Evolutionary conservation across 257 asterid genomes (phyloP).

Genomic region (Nicotiana sylvestris): DNA sequence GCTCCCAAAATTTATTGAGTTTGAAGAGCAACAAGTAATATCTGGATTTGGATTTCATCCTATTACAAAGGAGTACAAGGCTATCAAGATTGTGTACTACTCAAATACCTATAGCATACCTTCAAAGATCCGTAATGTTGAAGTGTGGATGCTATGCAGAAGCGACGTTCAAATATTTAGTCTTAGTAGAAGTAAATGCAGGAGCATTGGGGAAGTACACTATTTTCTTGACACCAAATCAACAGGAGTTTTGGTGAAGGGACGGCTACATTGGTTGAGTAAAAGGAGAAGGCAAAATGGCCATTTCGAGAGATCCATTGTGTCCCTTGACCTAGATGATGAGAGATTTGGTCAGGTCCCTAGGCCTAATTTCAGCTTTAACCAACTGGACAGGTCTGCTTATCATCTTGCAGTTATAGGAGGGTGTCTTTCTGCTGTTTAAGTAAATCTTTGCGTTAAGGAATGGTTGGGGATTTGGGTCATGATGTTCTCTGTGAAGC

Average conservation of each 20-base stretch:
- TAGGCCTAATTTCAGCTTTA: neutral
- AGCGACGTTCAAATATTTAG: neutral
- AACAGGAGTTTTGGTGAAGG: neutral
- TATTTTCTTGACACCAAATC: neutral
- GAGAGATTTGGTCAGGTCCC: neutral
- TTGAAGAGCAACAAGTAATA: neutral
- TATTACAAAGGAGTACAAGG: neutral
- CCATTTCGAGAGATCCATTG: neutral
- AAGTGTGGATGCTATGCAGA: neutral
- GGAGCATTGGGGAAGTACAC: neutral
- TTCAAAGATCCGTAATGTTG: neutral
- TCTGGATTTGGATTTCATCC: neutral
- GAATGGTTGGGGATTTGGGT: neutral
- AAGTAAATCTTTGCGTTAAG: too few relatives aligned
- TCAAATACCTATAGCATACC: neutral
- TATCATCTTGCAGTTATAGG: too few relatives aligned
- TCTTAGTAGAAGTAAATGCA: neutral
- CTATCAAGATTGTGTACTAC: neutral
- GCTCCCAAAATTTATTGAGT: neutral
- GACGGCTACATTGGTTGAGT: neutral
- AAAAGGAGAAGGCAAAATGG: neutral
- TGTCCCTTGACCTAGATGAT: neutral
- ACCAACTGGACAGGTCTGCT: too few relatives aligned
- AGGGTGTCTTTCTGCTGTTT: too few relatives aligned
- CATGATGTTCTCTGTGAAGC: neutral